Evolutionary conservation across 2,329 filamentous ascomycete species (phyloP).

Genomic region (Pestalotiopsis sp.): DNA sequence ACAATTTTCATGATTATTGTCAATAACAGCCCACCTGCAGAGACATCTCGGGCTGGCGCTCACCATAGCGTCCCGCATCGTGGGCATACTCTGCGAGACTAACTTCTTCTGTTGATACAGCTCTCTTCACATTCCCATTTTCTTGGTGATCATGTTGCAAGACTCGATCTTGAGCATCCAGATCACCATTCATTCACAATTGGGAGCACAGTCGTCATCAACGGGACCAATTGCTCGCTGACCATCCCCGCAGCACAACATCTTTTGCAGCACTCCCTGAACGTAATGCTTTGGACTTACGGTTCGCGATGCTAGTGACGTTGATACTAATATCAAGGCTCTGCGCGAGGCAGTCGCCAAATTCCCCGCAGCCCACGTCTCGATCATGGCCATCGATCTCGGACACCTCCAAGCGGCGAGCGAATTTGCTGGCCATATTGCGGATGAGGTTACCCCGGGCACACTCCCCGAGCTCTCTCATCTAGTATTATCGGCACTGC

Average conservation of each 20-base stretch:
- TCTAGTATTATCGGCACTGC: slow-evolving; percentile 43
- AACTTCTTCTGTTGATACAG: not conserved
- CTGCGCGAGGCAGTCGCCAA: slow-evolving; percentile 15
- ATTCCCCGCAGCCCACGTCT: slow-evolving; percentile 38
- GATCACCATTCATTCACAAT: not conserved
- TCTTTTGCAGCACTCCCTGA: slow-evolving; percentile 23
- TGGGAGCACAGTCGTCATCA: slow-evolving; percentile 36
- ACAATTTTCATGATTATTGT: not conserved
- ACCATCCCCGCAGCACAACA: slow-evolving; percentile 23
- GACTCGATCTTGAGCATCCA: not conserved
- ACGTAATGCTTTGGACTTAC: slow-evolving; percentile 31
- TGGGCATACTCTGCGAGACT: not conserved
- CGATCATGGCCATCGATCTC: slow-evolving; percentile 35
- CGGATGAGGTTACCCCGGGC: slow-evolving; percentile 25
- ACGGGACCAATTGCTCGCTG: slow-evolving; percentile 41
- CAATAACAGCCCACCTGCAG: not conserved
- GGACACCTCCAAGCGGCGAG: slow-evolving; percentile 31
- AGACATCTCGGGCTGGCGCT: not conserved
- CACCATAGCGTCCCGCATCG: not conserved
- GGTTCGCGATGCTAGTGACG: slow-evolving; percentile 26
- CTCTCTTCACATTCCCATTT: not conserved
- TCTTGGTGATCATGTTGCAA: not conserved
- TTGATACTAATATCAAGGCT: slow-evolving; percentile 17
- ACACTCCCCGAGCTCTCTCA: slow-evolving; percentile 32
- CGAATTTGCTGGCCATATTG: slow-evolving; percentile 31